These are phyloP conservation scores for Canavalia ensiformis DNA, from an alignment of 306 rosid species.

Conservation along the genomic window DNA sequence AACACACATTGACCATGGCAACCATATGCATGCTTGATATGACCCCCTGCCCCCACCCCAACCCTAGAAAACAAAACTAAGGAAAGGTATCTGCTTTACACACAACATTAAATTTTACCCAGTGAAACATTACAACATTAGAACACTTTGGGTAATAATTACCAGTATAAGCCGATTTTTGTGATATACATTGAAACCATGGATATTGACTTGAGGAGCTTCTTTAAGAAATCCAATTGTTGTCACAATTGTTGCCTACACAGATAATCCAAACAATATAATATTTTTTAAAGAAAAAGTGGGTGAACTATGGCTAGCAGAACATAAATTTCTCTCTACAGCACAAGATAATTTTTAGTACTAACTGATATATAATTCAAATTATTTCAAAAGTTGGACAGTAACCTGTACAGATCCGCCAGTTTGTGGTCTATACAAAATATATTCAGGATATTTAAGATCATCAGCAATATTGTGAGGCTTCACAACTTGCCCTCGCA, in stretches of 20 bases:
- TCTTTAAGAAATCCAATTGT: constrained; percentile 95
- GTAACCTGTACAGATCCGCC: constrained; percentile 73
- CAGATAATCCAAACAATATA: constrained; percentile 33
- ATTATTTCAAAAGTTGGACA: constrained; percentile 36
- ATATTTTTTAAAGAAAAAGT: not conserved
- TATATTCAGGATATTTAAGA: constrained; percentile 72
- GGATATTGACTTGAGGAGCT: constrained; percentile 76
- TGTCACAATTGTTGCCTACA: constrained; percentile 73
- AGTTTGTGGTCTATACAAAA: constrained; percentile 71
- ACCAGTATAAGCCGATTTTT: constrained; percentile 93
- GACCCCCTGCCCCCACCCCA: not conserved
- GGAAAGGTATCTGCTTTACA: not conserved
- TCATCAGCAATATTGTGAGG: constrained; percentile 83
- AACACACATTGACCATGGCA: not conserved
- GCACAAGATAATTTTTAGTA: constrained; percentile 2
- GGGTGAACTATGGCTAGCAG: constrained; percentile 15
- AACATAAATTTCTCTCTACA: not conserved
- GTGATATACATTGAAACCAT: constrained; percentile 94
- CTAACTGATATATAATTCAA: constrained; percentile 22
- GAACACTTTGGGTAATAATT: constrained; percentile 37
- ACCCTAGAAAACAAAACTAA: not conserved
- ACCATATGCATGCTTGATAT: not conserved
- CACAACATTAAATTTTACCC: not conserved
- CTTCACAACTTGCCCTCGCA: constrained; percentile 79
- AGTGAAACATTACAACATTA: constrained; percentile 1